Evolutionary conservation across 1,284 basidiomycete species (phyloP), one percentile per base, ranked within the genome.

Genomic region (Athelia psychrophila): DNA sequence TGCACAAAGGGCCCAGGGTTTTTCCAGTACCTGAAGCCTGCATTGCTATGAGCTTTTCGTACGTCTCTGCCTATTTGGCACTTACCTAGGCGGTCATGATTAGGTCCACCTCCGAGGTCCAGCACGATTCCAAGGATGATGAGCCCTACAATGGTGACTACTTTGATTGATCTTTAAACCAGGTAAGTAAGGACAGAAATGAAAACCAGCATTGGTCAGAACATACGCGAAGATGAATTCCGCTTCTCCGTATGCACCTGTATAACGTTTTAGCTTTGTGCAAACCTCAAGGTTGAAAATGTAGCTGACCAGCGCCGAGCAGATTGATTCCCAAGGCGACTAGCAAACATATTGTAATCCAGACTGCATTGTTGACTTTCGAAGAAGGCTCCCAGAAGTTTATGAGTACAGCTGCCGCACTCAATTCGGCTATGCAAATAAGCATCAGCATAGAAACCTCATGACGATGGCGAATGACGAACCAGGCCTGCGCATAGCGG

Each of bases 251-350:
- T 86, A 87, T 27, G 76, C 80, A 56, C 79, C 80, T 81, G 54
- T 25, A 25, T n/a, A 15, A 48, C 16, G 27, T 16, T 30, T 50
- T 35, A 47, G 52, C 19, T 44, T 44, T 5, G 33, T 13, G 30
- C 25, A 9, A 35, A 30, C 30, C 20, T 45, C 35, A 8, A 5
- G 9, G 44, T 40, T 23, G 33, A 45, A 44, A 48, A 22, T 23
- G 20, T 13, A 3, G 65, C 74, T 54, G 54, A 75, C 84, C 82
- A 42, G 87, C 81, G n/a, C 90, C 91, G 51, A 87, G 73, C 61
- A 88, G 68, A 66, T 94, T 95, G 70, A 95, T 91, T 46, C 69
- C 71, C 30, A 93, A 66, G 42, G 89, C 85, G 16, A 93, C 76
- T 24, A 87, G 67, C 57, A 93, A 71, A 60, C 83, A 87, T 54